Conservation (phyloP, 2,329 filamentous ascomycete species). For the Chlorencoelia australis region DNA sequence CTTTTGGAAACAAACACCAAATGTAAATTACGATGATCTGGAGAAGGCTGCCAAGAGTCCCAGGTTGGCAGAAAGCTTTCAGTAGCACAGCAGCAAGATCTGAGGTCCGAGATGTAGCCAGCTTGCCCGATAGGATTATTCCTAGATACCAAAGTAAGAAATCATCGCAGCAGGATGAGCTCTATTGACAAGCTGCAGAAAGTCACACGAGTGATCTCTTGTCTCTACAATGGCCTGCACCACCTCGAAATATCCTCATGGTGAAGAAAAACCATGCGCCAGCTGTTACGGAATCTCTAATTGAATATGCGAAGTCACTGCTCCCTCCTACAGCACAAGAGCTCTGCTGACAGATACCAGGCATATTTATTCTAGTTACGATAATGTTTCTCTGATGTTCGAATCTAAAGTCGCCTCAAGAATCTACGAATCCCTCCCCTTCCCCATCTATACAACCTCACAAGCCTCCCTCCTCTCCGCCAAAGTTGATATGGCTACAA, state of each 20-base stretch:
- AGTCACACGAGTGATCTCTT: conserved; percentile 49
- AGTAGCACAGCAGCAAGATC: conserved; percentile 35
- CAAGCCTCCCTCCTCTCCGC: conserved; percentile 45
- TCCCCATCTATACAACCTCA: conserved; percentile 57
- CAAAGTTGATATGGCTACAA: conserved; percentile 82
- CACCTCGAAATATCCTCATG: conserved; percentile 58
- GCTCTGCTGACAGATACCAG: conserved; percentile 28
- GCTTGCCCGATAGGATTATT: conserved; percentile 45
- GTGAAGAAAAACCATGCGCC: conserved; percentile 54
- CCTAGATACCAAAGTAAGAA: conserved; percentile 52
- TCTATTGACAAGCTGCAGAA: conserved; percentile 38
- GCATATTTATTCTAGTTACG: conserved; percentile 72
- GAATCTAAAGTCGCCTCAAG: conserved; percentile 65
- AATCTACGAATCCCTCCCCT: conserved; percentile 59
- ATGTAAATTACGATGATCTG: conserved; percentile 15
- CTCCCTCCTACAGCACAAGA: neutral
- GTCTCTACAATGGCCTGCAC: conserved; percentile 56
- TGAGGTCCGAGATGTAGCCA: conserved; percentile 40
- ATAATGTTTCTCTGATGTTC: conserved; percentile 70
- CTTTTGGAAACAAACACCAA: neutral
- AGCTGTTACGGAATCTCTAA: conserved; percentile 26
- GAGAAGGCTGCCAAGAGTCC: conserved; percentile 8
- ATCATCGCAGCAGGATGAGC: conserved; percentile 16
- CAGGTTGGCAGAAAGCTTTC: conserved; percentile 30
- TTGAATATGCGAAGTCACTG: conserved; percentile 29